A percentile compares a stretch with the other conserved stretches of the same genome.
Evolutionary conservation across 352 stramenopile genomes (phyloP).

Genomic region (Pythium aphanidermatum): DNA sequence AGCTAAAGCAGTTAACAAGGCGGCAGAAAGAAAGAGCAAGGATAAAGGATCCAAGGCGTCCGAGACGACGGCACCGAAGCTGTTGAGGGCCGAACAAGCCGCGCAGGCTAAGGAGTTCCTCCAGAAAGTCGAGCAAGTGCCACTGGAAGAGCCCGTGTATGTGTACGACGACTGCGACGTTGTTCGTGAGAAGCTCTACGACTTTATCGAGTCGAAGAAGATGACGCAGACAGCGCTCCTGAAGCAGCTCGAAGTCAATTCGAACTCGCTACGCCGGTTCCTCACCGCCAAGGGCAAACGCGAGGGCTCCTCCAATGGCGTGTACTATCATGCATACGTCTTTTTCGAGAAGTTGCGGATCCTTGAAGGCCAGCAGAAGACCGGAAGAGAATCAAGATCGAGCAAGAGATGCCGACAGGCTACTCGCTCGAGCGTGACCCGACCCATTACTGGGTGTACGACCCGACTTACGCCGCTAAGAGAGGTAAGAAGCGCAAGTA

Average conservation of each 20-base stretch:
- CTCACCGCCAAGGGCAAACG: slow-evolving; percentile 39
- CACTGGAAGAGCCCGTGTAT: slow-evolving; percentile 29
- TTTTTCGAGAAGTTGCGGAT: slow-evolving; percentile 59
- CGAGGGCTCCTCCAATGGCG: slow-evolving; percentile 39
- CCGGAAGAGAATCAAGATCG: slow-evolving; percentile 34
- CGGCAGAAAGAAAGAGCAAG: too few relatives aligned
- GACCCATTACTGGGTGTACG: slow-evolving; percentile 15
- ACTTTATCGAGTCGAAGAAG: slow-evolving; percentile 27
- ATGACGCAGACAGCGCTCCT: slow-evolving; percentile 38
- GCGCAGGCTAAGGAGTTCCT: slow-evolving; percentile 27
- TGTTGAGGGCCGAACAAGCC: too few relatives aligned
- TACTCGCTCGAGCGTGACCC: slow-evolving; percentile 28
- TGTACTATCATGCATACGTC: slow-evolving; percentile 39
- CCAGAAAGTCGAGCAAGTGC: slow-evolving; percentile 28
- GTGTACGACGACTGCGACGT: slow-evolving; percentile 56
- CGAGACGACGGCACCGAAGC: too few relatives aligned
- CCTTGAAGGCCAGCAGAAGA: slow-evolving; percentile 31
- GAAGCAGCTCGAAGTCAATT: slow-evolving; percentile 31
- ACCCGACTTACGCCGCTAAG: neutral
- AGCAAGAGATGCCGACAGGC: slow-evolving; percentile 18
- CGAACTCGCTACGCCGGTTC: slow-evolving; percentile 43
- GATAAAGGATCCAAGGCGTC: too few relatives aligned
- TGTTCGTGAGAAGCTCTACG: slow-evolving; percentile 42
- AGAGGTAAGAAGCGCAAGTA: neutral
- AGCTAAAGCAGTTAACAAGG: too few relatives aligned